Evolutionary conservation across 2,329 filamentous ascomycete genomes (phyloP).

Genomic region (Phaeomoniella chlamydospora): DNA sequence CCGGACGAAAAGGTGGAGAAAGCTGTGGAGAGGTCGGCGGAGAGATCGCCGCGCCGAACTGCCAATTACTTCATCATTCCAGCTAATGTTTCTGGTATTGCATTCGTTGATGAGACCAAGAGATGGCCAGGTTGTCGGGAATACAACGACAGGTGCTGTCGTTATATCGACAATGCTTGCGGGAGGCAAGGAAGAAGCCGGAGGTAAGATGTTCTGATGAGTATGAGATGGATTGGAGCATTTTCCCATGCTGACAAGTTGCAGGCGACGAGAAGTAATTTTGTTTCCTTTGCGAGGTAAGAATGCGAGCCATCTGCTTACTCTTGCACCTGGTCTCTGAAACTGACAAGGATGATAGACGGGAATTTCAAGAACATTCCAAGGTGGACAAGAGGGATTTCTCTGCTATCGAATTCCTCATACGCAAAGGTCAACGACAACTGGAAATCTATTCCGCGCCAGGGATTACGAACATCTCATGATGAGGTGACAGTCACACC

Average conservation of each 20-base stretch:
- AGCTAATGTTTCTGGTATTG: too few relatives aligned
- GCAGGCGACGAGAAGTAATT: slow-evolving; percentile 15
- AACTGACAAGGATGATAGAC: slow-evolving; percentile 27
- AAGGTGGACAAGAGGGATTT: slow-evolving; percentile 75
- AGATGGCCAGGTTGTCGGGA: slow-evolving; percentile 51
- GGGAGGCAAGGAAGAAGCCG: slow-evolving; percentile 70
- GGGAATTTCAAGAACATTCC: slow-evolving; percentile 62
- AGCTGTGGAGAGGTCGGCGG: too few relatives aligned
- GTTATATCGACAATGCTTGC: slow-evolving; percentile 74
- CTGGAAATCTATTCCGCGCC: slow-evolving; percentile 69
- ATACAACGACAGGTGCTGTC: slow-evolving; percentile 79
- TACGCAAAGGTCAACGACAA: slow-evolving; percentile 69
- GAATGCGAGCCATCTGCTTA: too few relatives aligned
- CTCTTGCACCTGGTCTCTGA: slow-evolving; percentile 2
- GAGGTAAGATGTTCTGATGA: slow-evolving; percentile 32
- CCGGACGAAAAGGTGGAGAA: too few relatives aligned
- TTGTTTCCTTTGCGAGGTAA: slow-evolving; percentile 26
- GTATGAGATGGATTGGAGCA: slow-evolving; percentile 1
- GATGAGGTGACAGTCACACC: slow-evolving; percentile 7
- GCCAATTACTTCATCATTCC: too few relatives aligned
- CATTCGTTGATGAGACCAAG: too few relatives aligned
- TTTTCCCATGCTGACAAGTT: not conserved
- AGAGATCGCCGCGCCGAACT: too few relatives aligned
- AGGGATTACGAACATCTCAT: slow-evolving; percentile 60
- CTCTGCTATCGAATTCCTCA: slow-evolving; percentile 65